phyloP scores from a whole-genome alignment of 192 early-diverging fungal genomes.

The Coemansia sp. region DNA sequence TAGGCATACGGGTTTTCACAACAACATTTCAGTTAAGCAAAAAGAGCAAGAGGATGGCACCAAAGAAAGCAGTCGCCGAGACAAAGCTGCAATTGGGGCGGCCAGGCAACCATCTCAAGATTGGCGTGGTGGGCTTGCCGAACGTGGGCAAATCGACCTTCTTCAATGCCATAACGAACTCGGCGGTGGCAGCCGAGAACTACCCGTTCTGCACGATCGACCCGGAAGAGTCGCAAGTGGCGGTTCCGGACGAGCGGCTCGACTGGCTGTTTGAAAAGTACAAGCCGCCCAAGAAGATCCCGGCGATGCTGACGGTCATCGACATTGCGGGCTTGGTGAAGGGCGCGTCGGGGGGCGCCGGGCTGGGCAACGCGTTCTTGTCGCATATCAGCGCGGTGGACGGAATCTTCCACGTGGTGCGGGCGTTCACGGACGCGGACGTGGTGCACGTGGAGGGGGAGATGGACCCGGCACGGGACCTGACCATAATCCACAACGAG shows the following conservation, averaged over 20 bases:
- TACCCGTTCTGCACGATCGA: conserved; percentile 98
- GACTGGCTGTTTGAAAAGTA: conserved; percentile 75
- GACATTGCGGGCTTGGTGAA: conserved; percentile 99
- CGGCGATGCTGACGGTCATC: conserved; percentile 85
- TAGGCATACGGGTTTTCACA: not conserved
- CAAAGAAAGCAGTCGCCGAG: conserved; percentile 75
- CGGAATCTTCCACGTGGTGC: conserved; percentile 81
- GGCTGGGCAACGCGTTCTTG: conserved; percentile 93
- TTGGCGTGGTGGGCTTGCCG: conserved; percentile 96
- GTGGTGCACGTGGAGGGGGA: conserved; percentile 92
- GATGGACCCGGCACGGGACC: conserved; percentile 86
- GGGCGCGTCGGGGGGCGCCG: conserved; percentile 74
- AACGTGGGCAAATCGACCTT: conserved; percentile 93
- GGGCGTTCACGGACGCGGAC: conserved; percentile 89
- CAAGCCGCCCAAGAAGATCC: conserved; percentile 64
- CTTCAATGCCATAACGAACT: conserved; percentile 80
- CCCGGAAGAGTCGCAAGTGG: conserved; percentile 85
- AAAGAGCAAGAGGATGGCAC: conserved; percentile 59
- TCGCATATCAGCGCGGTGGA: conserved; percentile 85
- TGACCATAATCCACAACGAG: conserved; percentile 94
- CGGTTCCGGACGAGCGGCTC: conserved; percentile 87
- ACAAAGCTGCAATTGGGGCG: conserved; percentile 76
- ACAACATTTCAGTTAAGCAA: not conserved
- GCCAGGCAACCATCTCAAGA: conserved; percentile 85
- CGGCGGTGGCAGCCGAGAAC: conserved; percentile 77